Percentiles rank a stretch among this genome's conserved stretches.
Evolutionary conservation across 768 basidiomycete species (phyloP).

Genomic region (Serendipita indica): DNA sequence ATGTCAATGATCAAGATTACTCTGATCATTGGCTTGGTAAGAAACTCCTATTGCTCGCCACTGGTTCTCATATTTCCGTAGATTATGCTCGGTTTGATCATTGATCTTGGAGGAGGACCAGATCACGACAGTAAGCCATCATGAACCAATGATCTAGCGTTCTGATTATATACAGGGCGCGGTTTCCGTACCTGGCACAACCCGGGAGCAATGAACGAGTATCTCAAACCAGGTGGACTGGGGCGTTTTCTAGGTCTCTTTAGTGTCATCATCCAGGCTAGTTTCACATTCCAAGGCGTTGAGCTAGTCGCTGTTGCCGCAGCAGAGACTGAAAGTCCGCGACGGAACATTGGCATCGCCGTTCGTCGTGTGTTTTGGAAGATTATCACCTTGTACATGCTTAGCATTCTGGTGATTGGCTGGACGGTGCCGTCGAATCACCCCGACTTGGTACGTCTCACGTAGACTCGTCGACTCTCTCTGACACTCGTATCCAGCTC

Average conservation of each 20-base stretch:
- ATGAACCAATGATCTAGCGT: not conserved
- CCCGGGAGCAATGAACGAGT: not conserved
- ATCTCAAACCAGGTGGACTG: slow-evolving; percentile 11
- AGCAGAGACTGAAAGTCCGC: slow-evolving; percentile 62
- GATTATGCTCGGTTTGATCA: slow-evolving; percentile 33
- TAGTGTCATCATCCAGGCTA: slow-evolving; percentile 35
- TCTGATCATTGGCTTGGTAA: slow-evolving; percentile 46
- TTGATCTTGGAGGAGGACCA: slow-evolving; percentile 44
- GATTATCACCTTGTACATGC: slow-evolving; percentile 60
- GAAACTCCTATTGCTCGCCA: slow-evolving; percentile 21
- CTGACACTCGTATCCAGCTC: slow-evolving; percentile 21
- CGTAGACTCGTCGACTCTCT: not conserved
- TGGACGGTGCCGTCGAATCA: not conserved
- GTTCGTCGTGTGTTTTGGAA: slow-evolving; percentile 67
- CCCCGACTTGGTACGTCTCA: slow-evolving; percentile 30
- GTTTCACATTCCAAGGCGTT: slow-evolving; percentile 67
- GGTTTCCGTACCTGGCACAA: not conserved
- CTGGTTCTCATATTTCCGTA: slow-evolving; percentile 6
- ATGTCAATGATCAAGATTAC: slow-evolving; percentile 52
- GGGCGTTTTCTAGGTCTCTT: slow-evolving; percentile 31
- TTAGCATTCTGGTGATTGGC: slow-evolving; percentile 14
- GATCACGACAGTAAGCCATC: slow-evolving; percentile 30
- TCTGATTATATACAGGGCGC: not conserved
- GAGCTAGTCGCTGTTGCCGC: slow-evolving; percentile 62
- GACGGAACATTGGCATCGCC: slow-evolving; percentile 64